Conservation (phyloP, 192 early-diverging fungal genomes). For the Anaeromyces robustus region DNA sequence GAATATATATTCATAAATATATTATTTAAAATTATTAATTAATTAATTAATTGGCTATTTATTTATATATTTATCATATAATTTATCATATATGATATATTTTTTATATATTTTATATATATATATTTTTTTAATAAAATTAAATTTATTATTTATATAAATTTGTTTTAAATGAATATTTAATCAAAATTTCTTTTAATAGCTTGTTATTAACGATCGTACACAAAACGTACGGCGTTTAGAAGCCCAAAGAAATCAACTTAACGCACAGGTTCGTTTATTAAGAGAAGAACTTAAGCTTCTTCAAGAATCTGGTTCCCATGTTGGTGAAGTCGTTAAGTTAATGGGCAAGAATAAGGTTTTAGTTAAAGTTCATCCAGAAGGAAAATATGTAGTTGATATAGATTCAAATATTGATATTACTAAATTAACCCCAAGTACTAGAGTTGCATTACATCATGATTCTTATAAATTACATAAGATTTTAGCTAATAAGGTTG, state of each 20-base stretch:
- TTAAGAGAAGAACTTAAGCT: conserved; percentile 91
- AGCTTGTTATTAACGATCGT: background rate
- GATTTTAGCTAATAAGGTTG: conserved; percentile 92
- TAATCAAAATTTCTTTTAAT: too few species aligned
- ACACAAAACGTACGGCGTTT: conserved; percentile 85
- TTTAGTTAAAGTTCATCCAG: conserved; percentile 79
- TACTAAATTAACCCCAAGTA: conserved; percentile 73
- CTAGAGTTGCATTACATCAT: conserved; percentile 75
- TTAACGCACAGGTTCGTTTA: conserved; percentile 93
- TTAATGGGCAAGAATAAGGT: conserved; percentile 97
- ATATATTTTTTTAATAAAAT: too few species aligned
- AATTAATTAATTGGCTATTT: too few species aligned
- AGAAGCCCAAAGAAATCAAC: conserved; percentile 93
- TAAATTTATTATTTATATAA: too few species aligned
- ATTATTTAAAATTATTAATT: background rate
- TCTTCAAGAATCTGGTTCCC: conserved; percentile 89
- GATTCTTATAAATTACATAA: conserved; percentile 90
- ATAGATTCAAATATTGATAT: conserved; percentile 85
- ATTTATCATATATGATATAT: too few species aligned
- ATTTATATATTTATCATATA: too few species aligned
- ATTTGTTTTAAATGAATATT: too few species aligned
- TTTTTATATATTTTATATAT: too few species aligned
- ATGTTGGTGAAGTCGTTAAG: conserved; percentile 95
- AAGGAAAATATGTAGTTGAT: conserved; percentile 97
- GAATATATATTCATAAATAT: too few species aligned